phyloP scores from a whole-genome alignment of 805 yeast genomes.

The Metschnikowia lunata region DNA sequence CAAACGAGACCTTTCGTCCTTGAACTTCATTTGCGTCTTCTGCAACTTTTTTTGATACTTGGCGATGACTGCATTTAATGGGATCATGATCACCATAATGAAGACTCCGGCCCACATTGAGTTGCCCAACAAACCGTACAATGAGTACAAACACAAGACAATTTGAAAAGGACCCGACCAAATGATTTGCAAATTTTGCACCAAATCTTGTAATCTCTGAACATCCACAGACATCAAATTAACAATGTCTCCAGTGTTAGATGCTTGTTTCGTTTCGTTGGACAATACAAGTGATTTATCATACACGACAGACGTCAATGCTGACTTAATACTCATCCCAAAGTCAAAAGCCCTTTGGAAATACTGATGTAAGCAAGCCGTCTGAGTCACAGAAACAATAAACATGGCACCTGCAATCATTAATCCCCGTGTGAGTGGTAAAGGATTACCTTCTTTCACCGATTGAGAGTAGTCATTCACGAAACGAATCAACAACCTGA shows the following conservation, averaged over 20 bases:
- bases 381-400: constrained; percentile 68
- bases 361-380: constrained; percentile 73
- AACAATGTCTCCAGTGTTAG: constrained; percentile 89
- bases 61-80: constrained; percentile 69
- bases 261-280: constrained; percentile 63
- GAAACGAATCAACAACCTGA: constrained; percentile 33
- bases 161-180: constrained; percentile 96
- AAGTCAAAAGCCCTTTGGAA: constrained; percentile 69
- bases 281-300: constrained; percentile 65
- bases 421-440: constrained; percentile 70
- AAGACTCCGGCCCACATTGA: constrained; percentile 97
- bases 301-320: constrained; percentile 64
- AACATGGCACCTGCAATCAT: constrained; percentile 77
- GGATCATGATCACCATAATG: constrained; percentile 73
- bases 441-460: constrained; percentile 32
- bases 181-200: constrained; percentile 70
- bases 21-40: constrained; percentile 79
- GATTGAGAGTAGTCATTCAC: constrained; percentile 38
- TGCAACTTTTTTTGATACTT: constrained; percentile 67
- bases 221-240: constrained; percentile 93
- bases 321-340: constrained; percentile 72
- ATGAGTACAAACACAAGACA: constrained; percentile 64
- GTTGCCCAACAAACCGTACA: constrained; percentile 70
- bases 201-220: constrained; percentile 79
- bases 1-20: constrained; percentile 88